Evolutionary conservation across 345 rosid genomes (phyloP).

Genomic region (Citrus sp.): DNA sequence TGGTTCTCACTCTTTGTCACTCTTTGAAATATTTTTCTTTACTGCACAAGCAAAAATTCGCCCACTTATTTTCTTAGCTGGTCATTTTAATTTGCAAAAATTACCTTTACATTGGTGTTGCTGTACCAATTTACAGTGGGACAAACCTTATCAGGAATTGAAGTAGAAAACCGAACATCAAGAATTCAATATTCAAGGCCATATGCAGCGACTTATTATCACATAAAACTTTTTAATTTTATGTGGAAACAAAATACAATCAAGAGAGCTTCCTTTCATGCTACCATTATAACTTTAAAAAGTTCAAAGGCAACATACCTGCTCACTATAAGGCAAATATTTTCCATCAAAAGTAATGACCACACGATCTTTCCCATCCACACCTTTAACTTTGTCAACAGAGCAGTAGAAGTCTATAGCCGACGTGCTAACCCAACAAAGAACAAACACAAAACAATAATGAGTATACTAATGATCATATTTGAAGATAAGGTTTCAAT

Average conservation of each 20-base stretch:
- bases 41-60: background rate
- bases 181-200: background rate
- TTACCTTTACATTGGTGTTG: background rate
- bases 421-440: conserved; percentile 62
- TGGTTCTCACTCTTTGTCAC: too few species aligned
- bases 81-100: background rate
- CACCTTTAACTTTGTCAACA: conserved; percentile 80
- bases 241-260: background rate
- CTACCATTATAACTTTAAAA: background rate
- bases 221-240: background rate
- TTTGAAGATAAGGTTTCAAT: background rate
- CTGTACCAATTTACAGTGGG: background rate
- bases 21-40: background rate
- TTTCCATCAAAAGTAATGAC: conserved; percentile 86
- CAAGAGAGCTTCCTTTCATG: background rate
- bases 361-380: conserved; percentile 80
- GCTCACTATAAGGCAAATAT: conserved; percentile 72
- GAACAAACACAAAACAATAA: background rate
- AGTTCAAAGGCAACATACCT: conserved; percentile 44
- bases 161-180: background rate
- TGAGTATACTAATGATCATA: background rate
- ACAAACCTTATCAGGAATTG: background rate
- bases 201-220: too few species aligned
- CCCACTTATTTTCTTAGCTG: background rate
- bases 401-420: conserved; percentile 96